Evolutionary conservation across 495 filamentous ascomycete genomes (phyloP).

Genomic region (Penicillium simplicissimum): DNA sequence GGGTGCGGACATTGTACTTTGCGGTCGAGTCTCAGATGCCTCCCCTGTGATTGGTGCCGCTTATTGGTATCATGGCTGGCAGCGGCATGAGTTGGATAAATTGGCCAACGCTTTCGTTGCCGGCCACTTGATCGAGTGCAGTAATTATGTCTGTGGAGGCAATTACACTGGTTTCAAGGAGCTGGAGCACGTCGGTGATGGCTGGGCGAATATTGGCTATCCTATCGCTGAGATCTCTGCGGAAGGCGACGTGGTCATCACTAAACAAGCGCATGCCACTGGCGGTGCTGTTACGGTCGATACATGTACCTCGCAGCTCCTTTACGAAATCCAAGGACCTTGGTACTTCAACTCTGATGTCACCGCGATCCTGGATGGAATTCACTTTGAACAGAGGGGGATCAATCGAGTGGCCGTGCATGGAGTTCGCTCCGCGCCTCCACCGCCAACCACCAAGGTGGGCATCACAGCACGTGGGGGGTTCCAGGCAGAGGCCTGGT

Average conservation of each 20-base stretch:
- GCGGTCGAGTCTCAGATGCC: conserved; percentile 57
- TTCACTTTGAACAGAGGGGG: conserved; percentile 48
- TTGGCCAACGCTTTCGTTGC: conserved; percentile 55
- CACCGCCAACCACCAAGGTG: conserved; percentile 58
- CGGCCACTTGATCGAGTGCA: conserved; percentile 59
- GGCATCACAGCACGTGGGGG: conserved; percentile 52
- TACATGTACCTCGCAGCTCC: conserved; percentile 54
- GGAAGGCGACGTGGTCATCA: conserved; percentile 49
- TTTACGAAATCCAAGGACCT: conserved; percentile 63
- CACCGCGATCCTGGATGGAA: conserved; percentile 49
- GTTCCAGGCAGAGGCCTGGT: conserved; percentile 48
- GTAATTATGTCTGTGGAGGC: conserved; percentile 55
- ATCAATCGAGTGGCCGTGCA: conserved; percentile 35
- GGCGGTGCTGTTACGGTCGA: conserved; percentile 47
- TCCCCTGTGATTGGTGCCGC: conserved; percentile 54
- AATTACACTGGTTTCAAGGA: conserved; percentile 60
- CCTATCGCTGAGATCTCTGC: conserved; percentile 58
- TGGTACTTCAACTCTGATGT: conserved; percentile 61
- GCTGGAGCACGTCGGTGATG: conserved; percentile 36
- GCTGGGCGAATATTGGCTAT: conserved; percentile 54
- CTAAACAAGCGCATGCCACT: conserved; percentile 38
- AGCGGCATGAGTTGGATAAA: conserved; percentile 43
- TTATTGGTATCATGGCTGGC: conserved; percentile 51
- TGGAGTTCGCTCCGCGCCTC: conserved; percentile 34
- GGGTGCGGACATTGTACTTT: conserved; percentile 60